Evolutionary conservation across 441 rosid genomes (phyloP), one percentile per base, ranked within the genome.

Genomic region (Pelargonium australe): DNA sequence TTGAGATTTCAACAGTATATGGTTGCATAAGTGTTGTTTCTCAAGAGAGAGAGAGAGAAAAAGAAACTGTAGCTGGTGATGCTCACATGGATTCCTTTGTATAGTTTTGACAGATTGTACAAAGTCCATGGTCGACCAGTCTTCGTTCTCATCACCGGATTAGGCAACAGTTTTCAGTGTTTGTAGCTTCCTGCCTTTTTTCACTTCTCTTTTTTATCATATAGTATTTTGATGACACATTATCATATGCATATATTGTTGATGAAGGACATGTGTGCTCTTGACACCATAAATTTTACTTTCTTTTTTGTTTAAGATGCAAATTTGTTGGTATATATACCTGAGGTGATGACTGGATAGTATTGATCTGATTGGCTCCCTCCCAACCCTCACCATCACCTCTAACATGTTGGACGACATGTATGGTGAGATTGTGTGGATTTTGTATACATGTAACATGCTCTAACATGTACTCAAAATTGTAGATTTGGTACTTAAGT

Each of bases 81-180:
- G 8, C 5, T 53, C 84, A 81, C 84, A 77, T 81, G 87, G 80
- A 78, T 70, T 68, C 5, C 49, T 28, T 70, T 77, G 80, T 75
- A 77, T 25, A 7, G n/a, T 57, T 73, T 82, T 75, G 84, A 71
- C 84, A 76, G 51, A 20, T 75, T 76, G 78, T 81, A 76, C 80
- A 79, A 70, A 66, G 73, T 69, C 77, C 80, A 72, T 60, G 65
- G 74, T 74, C 71, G 68, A 62, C 69, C 57, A 20, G 49, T 67
- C 63, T 63, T 28, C 57, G 49, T 66, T 58, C 34, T 75, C 74
- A 28, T 70, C 80, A 16, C 73, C 75, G 44, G 70, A 72, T 57
- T 64, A 76, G 41, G 75, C 76, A 43, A 74, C 78, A 55, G n/a
- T 63, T 69, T 66, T 65, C 72, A 7, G 7, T 19, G 37, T 69